Percentiles rank a stretch among this genome's conserved stretches.
Conservation (phyloP, 202 grass and related monocot genomes). For the Cymbopogon flexuosus region DNA sequence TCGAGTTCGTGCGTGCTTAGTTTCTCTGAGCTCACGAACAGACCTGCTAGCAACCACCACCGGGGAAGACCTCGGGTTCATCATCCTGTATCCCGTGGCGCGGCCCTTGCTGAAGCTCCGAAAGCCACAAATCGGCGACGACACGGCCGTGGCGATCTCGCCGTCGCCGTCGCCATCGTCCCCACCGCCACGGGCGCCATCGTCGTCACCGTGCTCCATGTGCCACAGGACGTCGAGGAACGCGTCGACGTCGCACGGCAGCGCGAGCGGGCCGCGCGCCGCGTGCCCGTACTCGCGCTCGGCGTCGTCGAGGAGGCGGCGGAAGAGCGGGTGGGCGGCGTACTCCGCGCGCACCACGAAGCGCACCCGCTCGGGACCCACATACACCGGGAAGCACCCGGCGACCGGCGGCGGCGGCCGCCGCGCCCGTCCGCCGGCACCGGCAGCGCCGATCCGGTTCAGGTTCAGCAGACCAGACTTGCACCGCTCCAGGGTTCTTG, state of each 20-base stretch:
- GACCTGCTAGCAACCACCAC: neutral
- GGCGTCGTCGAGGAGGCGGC: constrained; percentile 62
- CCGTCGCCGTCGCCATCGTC: neutral
- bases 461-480: constrained; percentile 2
- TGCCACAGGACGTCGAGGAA: constrained; percentile 57
- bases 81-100: constrained; percentile 29
- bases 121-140: constrained; percentile 37
- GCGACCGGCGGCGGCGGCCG: neutral
- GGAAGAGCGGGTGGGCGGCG: constrained; percentile 60
- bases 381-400: constrained; percentile 67
- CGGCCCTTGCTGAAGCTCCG: neutral
- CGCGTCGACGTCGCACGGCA: constrained; percentile 56
- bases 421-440: neutral
- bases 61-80: constrained; percentile 41
- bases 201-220: constrained; percentile 29
- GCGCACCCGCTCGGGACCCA: constrained; percentile 52
- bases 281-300: constrained; percentile 61
- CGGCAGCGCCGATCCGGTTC: neutral
- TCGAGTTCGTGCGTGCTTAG: too few species aligned
- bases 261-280: constrained; percentile 42
- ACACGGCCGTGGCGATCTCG: too few species aligned
- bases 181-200: neutral
- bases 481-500: constrained; percentile 42
- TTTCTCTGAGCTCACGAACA: too few species aligned
- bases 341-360: constrained; percentile 53